Conservation (phyloP, 441 rosid genomes). For the Kokia cookei region DNA sequence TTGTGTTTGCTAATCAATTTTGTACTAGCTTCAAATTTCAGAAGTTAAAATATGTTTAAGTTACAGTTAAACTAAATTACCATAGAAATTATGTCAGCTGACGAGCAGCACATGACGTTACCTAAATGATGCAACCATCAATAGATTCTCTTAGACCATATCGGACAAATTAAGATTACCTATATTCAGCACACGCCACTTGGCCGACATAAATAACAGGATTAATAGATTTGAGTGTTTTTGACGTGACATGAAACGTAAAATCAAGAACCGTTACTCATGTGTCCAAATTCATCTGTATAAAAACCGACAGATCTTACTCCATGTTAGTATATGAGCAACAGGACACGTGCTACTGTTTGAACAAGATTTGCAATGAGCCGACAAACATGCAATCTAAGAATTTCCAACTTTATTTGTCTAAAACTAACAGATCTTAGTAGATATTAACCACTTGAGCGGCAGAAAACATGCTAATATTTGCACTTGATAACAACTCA, state of each 20-base stretch:
- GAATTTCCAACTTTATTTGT: neutral
- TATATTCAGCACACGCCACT: neutral
- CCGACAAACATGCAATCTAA: slow-evolving; percentile 1
- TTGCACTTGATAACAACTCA: neutral
- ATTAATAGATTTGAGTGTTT: neutral
- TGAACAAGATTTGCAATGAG: neutral
- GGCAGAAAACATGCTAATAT: neutral
- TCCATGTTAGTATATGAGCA: neutral
- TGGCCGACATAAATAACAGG: neutral
- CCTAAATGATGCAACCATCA: neutral
- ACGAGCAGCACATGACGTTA: neutral
- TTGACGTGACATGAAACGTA: neutral
- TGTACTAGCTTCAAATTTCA: neutral
- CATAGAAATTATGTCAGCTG: neutral
- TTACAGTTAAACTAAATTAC: neutral
- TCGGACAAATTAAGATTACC: neutral
- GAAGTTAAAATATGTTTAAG: neutral
- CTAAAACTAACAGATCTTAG: neutral
- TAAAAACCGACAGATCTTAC: neutral
- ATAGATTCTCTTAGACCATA: slow-evolving; percentile 2
- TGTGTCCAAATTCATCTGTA: neutral
- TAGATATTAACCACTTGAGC: neutral
- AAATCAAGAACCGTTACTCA: neutral
- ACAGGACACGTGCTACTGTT: neutral
- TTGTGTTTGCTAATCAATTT: neutral